Percentiles rank a stretch among this genome's conserved stretches.
phyloP scores from a whole-genome alignment of 1,139 yeast species.

The Sugiyamaella novakii region DNA sequence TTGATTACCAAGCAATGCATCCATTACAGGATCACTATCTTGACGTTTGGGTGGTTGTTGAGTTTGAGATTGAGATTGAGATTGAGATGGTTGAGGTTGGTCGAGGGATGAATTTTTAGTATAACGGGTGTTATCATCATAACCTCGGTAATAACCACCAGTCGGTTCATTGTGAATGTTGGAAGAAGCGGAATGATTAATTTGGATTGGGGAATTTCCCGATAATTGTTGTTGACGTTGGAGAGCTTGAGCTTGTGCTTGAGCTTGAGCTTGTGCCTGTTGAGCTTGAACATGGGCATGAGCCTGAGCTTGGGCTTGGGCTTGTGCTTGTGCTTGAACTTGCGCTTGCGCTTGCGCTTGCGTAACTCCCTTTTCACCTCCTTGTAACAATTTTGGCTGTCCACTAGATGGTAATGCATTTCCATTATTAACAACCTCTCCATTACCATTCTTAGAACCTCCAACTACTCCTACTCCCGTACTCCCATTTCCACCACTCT shows the following conservation, averaged over 20 bases:
- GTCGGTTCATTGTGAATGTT: slow-evolving; percentile 9
- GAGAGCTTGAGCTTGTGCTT: slow-evolving; percentile 25
- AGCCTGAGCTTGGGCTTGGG: slow-evolving; percentile 24
- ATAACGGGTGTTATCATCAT: slow-evolving; percentile 9
- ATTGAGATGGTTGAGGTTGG: not conserved
- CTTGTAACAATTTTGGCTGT: slow-evolving; percentile 3
- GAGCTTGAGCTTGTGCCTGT: slow-evolving; percentile 20
- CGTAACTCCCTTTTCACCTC: slow-evolving; percentile 1
- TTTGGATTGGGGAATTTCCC: not conserved
- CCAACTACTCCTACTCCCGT: slow-evolving; percentile 13
- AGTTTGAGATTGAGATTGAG: not conserved
- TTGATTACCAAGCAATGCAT: slow-evolving; percentile 17
- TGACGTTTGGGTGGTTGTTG: slow-evolving; percentile 14
- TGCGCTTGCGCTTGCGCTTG: slow-evolving; percentile 22
- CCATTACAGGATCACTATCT: slow-evolving; percentile 15
- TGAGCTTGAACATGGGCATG: slow-evolving; percentile 22
- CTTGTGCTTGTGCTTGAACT: slow-evolving; percentile 24
- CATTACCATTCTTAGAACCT: slow-evolving; percentile 1
- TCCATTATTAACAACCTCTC: slow-evolving; percentile 3
- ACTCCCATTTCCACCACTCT: slow-evolving; percentile 9
- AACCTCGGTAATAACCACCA: slow-evolving; percentile 8
- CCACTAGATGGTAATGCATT: slow-evolving; percentile 11
- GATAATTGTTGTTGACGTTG: slow-evolving; percentile 32
- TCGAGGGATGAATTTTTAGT: not conserved
- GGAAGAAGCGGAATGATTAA: slow-evolving; percentile 5